Evolutionary conservation across 306 rosid genomes (phyloP), one percentile per base, ranked within the genome.

Genomic region (Luffa acutangula): DNA sequence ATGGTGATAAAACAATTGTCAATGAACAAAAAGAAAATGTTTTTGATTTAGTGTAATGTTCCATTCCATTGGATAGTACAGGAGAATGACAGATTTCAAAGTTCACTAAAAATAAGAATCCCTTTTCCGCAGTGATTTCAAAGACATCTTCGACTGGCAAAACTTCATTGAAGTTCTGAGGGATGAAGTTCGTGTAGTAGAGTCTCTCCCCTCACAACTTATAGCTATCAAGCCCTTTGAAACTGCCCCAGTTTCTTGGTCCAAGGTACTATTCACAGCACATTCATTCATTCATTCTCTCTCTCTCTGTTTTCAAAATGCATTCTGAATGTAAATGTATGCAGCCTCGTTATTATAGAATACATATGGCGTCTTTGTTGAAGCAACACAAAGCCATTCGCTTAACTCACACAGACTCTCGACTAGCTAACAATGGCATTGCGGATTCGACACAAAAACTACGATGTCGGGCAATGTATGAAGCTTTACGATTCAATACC

Each of bases 231-330:
- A 88, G 75, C 94, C 94, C 80, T 84, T 86, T 66, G 80, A 81
- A 21, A 96, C 91, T 83, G 97, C 99, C 48, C 99, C 99, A 6
- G 87, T 93, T 81, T 96, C 99, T 36, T 96, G 99, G 99, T 96
- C 99, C 2, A 96, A 96, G 98, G 99, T 96, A 25, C 31, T 25
- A n/a, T 21, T 71, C 57, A 43, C 51, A 7, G 25, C 31, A 69
- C 75, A 48, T 48, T 10, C 48, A 36, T 65, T 36, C 46, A 39
- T 43, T 45, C 56, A 0, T 25, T 71, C 74, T 34, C 37, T 20
- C 54, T 42, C 52, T 64, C 41, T 7, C 31, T 1, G 42, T 62
- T 33, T 15, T 17, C 2, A 15, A 15, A 41, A 37, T 37, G 74
- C n/a, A 3, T 39, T 25, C 20, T 17, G 1, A 36, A 66, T 58